These are phyloP conservation scores for Terfezia boudieri DNA, from an alignment of 495 filamentous ascomycete species.

Conservation along the genomic window DNA sequence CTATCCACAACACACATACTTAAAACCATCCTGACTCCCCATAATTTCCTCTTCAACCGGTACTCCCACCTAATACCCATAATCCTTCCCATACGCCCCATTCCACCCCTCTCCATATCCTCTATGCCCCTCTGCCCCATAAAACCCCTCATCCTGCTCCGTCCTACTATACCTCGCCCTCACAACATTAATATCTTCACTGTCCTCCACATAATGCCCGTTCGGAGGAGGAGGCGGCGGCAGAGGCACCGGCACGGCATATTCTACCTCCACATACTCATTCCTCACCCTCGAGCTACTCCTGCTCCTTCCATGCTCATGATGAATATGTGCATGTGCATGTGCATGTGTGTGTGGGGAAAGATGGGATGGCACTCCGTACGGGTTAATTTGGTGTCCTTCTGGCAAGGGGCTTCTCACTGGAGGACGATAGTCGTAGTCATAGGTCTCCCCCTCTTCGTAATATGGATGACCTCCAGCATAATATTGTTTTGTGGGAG, in stretches of 20 bases:
- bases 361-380: neutral
- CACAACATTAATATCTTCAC: neutral
- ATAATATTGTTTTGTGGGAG: no score
- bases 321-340: neutral
- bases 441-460: neutral
- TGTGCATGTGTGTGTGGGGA: neutral
- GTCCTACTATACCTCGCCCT: neutral
- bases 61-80: neutral
- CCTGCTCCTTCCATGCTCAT: neutral
- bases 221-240: neutral
- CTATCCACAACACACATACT: no score
- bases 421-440: neutral
- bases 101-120: neutral
- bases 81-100: neutral
- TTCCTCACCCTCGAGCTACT: neutral
- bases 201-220: neutral
- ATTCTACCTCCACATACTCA: neutral
- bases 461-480: no score
- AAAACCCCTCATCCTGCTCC: neutral
- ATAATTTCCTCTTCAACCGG: no score
- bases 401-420: no score
- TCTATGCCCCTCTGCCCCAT: neutral
- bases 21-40: no score
- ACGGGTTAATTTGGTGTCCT: no score
- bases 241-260: neutral